Percentiles rank a stretch among this genome's conserved stretches.
Conservation (phyloP, 2,329 filamentous ascomycete genomes). For the Calonectria honghensis region DNA sequence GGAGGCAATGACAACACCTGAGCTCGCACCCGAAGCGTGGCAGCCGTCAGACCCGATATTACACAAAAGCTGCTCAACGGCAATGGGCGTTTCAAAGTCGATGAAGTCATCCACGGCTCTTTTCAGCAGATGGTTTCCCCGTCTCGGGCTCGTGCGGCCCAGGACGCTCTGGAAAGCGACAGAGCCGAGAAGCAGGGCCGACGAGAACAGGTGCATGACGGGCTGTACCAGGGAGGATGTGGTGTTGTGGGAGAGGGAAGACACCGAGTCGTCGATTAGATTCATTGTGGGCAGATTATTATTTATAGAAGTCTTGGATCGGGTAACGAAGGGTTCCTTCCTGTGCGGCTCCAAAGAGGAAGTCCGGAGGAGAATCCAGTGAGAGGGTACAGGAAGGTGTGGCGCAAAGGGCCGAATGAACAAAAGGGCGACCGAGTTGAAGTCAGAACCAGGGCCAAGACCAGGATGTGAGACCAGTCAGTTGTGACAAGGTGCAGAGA, state of each 20-base stretch:
- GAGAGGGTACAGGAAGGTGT: conserved; percentile 41
- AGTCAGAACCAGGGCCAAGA: conserved; percentile 24
- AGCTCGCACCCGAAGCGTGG: conserved; percentile 66
- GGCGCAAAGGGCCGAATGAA: conserved; percentile 55
- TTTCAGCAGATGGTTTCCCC: conserved; percentile 62
- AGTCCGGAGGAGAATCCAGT: conserved; percentile 37
- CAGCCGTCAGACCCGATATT: conserved; percentile 76
- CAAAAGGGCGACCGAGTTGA: conserved; percentile 47
- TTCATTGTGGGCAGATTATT: conserved; percentile 50
- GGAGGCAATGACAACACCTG: conserved; percentile 74
- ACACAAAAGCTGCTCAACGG: conserved; percentile 71
- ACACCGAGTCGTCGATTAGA: conserved; percentile 49
- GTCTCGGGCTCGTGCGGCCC: conserved; percentile 63
- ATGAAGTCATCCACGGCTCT: conserved; percentile 73
- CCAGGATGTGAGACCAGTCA: conserved; percentile 1
- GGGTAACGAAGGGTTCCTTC: conserved; percentile 16
- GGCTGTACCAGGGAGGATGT: conserved; percentile 58
- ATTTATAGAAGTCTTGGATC: conserved; percentile 47
- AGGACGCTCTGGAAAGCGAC: conserved; percentile 71
- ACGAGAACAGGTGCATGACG: conserved; percentile 71
- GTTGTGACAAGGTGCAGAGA: conserved; percentile 12
- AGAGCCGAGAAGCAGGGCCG: conserved; percentile 70
- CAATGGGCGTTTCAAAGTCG: conserved; percentile 70
- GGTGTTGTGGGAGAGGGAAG: conserved; percentile 56
- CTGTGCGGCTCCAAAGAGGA: conserved; percentile 46